phyloP scores from a whole-genome alignment of 2,329 filamentous ascomycete genomes.

The Neobulgaria alba region DNA sequence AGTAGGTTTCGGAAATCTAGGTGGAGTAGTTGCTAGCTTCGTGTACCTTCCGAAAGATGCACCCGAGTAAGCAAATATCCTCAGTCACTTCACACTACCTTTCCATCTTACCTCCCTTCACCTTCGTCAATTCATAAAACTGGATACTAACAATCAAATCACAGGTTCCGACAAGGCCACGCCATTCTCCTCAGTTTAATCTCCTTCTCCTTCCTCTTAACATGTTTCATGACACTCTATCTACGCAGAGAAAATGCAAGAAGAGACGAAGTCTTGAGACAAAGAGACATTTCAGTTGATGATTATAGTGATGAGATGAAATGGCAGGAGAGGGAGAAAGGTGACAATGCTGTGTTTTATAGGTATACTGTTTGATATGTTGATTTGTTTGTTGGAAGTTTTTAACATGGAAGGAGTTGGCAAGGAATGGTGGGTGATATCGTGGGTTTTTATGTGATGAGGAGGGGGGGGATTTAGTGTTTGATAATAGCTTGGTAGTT shows the following conservation, averaged over 20 bases:
- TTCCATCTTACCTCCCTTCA: too few species aligned
- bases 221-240: constrained; percentile 48
- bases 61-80: constrained; percentile 16
- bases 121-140: too few species aligned
- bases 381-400: too few species aligned
- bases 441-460: too few species aligned
- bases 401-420: too few species aligned
- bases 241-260: constrained; percentile 47
- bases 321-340: constrained; percentile 41
- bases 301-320: constrained; percentile 47
- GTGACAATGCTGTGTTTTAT: constrained; percentile 49
- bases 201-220: constrained; percentile 41
- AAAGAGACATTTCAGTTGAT: constrained; percentile 34
- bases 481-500: too few species aligned
- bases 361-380: constrained; percentile 45
- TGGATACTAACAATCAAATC: too few species aligned
- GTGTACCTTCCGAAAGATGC: constrained; percentile 37
- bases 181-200: constrained; percentile 35
- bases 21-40: constrained; percentile 51
- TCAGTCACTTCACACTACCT: background rate
- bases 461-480: too few species aligned
- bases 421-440: too few species aligned
- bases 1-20: constrained; percentile 86
- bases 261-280: constrained; percentile 33
- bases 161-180: constrained; percentile 37